Base-by-base conservation (phyloP, 345 rosid genomes). In the Clarkia xantiana region DNA sequence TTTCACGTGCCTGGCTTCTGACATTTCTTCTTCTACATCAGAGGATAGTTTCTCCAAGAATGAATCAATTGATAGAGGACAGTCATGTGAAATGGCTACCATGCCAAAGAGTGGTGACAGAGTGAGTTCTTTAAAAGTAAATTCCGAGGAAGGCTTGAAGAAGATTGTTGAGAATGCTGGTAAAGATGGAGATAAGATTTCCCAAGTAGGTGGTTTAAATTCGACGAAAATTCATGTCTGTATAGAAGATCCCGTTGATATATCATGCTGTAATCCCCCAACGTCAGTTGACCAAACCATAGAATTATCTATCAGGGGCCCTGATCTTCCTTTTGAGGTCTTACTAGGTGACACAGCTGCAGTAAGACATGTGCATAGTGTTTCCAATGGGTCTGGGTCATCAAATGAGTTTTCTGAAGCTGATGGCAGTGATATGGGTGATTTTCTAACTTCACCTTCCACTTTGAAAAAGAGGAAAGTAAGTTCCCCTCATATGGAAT, bases 141-240 rank as follows among this genome's bases (percentile, higher is more conserved):
- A 62, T 51, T 22, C 14, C 47, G 62, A 53, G 52, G 58, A 60
- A 59, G 56, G 55, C 8, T 29, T 29, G 36, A 29, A 29, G 8
- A 29, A 7, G 36, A 29, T 5, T 67, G 51, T 63, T 45, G 45
- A 56, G 45, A 57, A 59, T 42, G 25, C 46, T 14, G 63, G 36
- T 23, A 58, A 55, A 43, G 47, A 61, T 44, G 56, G 51, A 38
- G 22, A 29, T 34, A 56, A 55, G 56, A 54, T 43, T 12, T 51
- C 56, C 64, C 55, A 60, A 52, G 59, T 71, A 47, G 73, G 70
- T 65, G 55, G 54, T 47, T 63, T 73, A 41, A 66, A 54, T 46
- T 60, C 73, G 56, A 58, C 49, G 55, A 44, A 57, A 40, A 47
- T 53, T 55, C 68, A 60, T 20, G 41, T 23, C 42, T 20, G 34